phyloP scores from a whole-genome alignment of 441 rosid species.

The Hura crepitans region DNA sequence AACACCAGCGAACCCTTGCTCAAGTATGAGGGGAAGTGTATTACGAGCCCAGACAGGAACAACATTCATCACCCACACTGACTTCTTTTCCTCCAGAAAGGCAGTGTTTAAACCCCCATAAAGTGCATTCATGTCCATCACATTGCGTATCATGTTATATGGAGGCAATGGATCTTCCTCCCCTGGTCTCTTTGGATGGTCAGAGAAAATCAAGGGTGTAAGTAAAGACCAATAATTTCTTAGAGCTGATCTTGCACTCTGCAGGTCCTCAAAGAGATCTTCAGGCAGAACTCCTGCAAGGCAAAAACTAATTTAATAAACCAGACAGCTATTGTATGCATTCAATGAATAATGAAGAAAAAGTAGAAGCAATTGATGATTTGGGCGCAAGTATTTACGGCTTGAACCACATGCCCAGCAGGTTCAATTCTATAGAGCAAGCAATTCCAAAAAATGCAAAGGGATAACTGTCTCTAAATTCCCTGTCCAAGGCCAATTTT shows the following conservation, averaged over 20 bases:
- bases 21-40: conserved; percentile 86
- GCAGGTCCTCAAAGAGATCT: conserved; percentile 68
- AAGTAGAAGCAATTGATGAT: not conserved
- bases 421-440: not conserved
- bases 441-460: not conserved
- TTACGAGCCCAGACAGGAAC: conserved; percentile 69
- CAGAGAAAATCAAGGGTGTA: conserved; percentile 91
- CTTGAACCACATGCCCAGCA: conserved; percentile 6
- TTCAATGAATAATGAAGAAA: not conserved
- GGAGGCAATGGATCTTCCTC: conserved; percentile 98
- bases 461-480: not conserved
- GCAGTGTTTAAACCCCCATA: conserved; percentile 82
- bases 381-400: not conserved
- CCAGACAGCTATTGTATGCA: not conserved
- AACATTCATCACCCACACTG: conserved; percentile 92
- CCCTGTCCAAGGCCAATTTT: not conserved
- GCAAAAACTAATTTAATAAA: conserved; percentile 27
- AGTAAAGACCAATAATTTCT: conserved; percentile 91
- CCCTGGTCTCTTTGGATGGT: conserved; percentile 98
- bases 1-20: conserved; percentile 86
- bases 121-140: conserved; percentile 96
- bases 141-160: conserved; percentile 91
- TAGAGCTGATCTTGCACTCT: conserved; percentile 62
- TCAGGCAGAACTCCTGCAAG: conserved; percentile 67
- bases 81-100: conserved; percentile 60